phyloP scores from a whole-genome alignment of 140 eudicot genomes.

The Eryngium alpinum region DNA sequence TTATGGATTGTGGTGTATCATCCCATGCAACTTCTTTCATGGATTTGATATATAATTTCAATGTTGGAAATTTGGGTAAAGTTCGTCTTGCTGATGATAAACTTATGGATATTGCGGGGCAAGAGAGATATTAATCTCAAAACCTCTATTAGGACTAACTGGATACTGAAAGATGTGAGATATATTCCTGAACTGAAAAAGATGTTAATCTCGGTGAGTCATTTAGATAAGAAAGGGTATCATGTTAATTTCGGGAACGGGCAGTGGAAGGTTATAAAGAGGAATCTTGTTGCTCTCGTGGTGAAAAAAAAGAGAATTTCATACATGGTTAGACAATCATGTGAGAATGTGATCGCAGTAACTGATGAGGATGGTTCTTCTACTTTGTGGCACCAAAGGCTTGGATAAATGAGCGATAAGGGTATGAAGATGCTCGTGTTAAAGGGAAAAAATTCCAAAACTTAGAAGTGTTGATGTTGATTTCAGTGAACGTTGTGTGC shows the following conservation, averaged over 20 bases:
- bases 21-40: background rate
- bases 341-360: background rate
- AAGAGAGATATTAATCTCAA: too few species aligned
- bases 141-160: background rate
- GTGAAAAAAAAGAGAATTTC: background rate
- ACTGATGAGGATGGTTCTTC: background rate
- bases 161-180: background rate
- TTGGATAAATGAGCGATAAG: background rate
- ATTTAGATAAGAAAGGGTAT: background rate
- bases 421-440: background rate
- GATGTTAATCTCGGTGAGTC: background rate
- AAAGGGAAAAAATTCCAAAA: background rate
- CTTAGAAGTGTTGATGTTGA: background rate
- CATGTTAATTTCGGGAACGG: background rate
- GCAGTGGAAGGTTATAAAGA: background rate
- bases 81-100: background rate
- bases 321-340: background rate
- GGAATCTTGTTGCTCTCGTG: background rate
- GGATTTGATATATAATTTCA: background rate
- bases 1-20: background rate
- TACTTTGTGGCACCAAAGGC: slow-evolving; percentile 4
- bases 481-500: background rate
- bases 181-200: background rate
- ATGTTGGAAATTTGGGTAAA: background rate
- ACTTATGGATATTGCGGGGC: background rate